Percentiles rank a stretch among this genome's conserved stretches.
Conservation (phyloP, 106 monocot species). For the Dendrobium chrysotoxum region DNA sequence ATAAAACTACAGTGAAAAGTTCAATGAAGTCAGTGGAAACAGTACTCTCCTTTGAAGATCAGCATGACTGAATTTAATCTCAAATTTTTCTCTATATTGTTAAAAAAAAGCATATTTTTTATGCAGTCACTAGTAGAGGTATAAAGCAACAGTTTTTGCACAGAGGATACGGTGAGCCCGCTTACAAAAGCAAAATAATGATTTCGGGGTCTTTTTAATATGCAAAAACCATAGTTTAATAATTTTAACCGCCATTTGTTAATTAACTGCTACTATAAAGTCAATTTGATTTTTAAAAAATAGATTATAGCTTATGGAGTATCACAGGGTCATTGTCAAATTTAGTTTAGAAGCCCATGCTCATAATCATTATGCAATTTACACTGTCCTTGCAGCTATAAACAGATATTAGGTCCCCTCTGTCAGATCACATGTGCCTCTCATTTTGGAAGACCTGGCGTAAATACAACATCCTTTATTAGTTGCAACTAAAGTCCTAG, state of each 20-base stretch:
- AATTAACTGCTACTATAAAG: not conserved
- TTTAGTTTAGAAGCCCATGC: not conserved
- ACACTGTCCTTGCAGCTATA: not conserved
- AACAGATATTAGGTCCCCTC: not conserved
- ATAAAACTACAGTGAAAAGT: not conserved
- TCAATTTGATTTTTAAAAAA: not conserved
- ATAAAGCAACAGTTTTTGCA: too few relatives aligned
- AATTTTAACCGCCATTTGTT: not conserved
- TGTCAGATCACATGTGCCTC: not conserved
- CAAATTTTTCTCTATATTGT: too few relatives aligned
- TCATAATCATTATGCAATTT: constrained; percentile 1
- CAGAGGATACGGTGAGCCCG: too few relatives aligned
- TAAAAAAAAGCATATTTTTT: too few relatives aligned
- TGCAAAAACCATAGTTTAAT: not conserved
- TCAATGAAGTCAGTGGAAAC: not conserved
- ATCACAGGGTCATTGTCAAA: not conserved
- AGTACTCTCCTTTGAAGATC: not conserved
- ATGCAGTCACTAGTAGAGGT: too few relatives aligned
- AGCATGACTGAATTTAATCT: not conserved
- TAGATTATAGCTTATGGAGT: not conserved
- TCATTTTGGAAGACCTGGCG: not conserved
- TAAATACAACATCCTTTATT: not conserved
- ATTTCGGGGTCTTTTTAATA: not conserved
- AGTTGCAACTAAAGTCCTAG: not conserved
- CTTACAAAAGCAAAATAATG: not conserved